Conservation (phyloP, 2,329 filamentous ascomycete species). For the Stylonectria norvegica region DNA sequence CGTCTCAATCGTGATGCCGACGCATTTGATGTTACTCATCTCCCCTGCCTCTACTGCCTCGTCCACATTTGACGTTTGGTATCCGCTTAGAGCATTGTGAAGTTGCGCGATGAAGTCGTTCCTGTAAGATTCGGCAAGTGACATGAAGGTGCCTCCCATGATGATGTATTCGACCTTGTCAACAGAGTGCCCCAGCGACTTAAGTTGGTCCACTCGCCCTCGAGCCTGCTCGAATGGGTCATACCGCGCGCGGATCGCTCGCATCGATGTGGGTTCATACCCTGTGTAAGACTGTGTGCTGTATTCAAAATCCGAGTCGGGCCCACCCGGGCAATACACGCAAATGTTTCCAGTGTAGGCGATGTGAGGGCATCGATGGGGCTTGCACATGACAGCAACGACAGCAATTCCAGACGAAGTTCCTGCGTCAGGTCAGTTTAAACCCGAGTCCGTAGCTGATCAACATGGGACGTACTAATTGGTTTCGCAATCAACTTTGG, state of each 20-base stretch:
- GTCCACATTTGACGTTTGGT: slow-evolving; percentile 90
- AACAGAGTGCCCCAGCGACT: slow-evolving; percentile 90
- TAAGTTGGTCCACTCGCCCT: slow-evolving; percentile 94
- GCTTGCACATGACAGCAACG: slow-evolving; percentile 99
- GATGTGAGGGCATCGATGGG: slow-evolving; percentile 94
- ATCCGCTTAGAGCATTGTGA: slow-evolving; percentile 94
- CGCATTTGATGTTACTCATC: slow-evolving; percentile 96
- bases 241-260: slow-evolving; percentile 92
- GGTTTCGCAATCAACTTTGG: slow-evolving; percentile 96
- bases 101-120: slow-evolving; percentile 93
- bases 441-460: neutral
- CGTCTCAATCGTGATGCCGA: slow-evolving; percentile 98
- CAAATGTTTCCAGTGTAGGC: slow-evolving; percentile 98
- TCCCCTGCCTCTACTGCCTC: slow-evolving; percentile 92
- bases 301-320: slow-evolving; percentile 98
- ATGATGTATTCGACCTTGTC: slow-evolving; percentile 99
- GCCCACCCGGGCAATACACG: slow-evolving; percentile 96
- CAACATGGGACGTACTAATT: slow-evolving; percentile 56
- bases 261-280: slow-evolving; percentile 98
- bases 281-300: slow-evolving; percentile 98
- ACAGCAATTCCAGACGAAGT: slow-evolving; percentile 97
- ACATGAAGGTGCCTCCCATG: slow-evolving; percentile 99
- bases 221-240: slow-evolving; percentile 97
- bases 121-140: slow-evolving; percentile 79
- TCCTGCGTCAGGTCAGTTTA: slow-evolving; percentile 42